These are phyloP conservation scores for Polyplosphaeria fusca DNA, from an alignment of 495 filamentous ascomycete genomes.

Conservation along the genomic window DNA sequence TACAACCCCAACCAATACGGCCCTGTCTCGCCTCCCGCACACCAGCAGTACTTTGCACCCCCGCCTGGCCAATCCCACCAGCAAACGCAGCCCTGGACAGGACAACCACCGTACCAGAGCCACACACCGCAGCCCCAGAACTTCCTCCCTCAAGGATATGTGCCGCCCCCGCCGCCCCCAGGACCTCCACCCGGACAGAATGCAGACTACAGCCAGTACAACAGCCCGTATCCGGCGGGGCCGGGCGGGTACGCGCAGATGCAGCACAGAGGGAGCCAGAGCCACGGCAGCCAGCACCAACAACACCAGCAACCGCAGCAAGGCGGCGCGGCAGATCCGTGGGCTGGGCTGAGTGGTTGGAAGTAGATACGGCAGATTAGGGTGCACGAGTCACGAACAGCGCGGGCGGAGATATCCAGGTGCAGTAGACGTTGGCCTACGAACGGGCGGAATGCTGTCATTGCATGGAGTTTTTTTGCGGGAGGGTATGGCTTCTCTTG, in stretches of 20 bases:
- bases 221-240: slow-evolving; percentile 53
- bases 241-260: slow-evolving; percentile 60
- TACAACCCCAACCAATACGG: slow-evolving; percentile 46
- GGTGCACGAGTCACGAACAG: no score
- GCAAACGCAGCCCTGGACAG: slow-evolving; percentile 5
- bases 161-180: slow-evolving; percentile 83
- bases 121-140: slow-evolving; percentile 14
- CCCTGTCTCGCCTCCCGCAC: slow-evolving; percentile 40
- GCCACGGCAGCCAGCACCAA: slow-evolving; percentile 45
- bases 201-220: slow-evolving; percentile 48
- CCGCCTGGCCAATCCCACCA: slow-evolving; percentile 23
- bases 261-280: slow-evolving; percentile 39
- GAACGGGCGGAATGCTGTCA: no score
- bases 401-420: no score
- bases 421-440: no score
- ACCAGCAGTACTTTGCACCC: slow-evolving; percentile 40
- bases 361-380: slow-evolving; percentile 57
- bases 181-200: slow-evolving; percentile 67
- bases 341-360: slow-evolving; percentile 85
- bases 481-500: no score
- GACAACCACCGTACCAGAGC: slow-evolving; percentile 18
- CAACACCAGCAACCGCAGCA: slow-evolving; percentile 35
- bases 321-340: slow-evolving; percentile 59
- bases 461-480: no score
- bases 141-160: slow-evolving; percentile 69